Conservation (phyloP, 176 grass and related monocot species). For the Calamus simplicifolius region DNA sequence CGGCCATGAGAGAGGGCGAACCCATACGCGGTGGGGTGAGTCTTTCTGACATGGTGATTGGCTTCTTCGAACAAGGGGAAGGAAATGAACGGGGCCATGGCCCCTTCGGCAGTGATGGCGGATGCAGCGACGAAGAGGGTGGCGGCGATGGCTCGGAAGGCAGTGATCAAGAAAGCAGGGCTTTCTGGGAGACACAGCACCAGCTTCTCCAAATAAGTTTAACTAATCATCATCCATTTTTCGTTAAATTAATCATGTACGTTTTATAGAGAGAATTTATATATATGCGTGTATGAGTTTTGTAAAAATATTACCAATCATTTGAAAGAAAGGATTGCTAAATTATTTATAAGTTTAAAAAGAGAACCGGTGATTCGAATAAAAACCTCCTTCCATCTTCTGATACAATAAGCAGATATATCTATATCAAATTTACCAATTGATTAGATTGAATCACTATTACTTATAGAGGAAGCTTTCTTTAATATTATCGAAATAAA, state of each 20-base stretch:
- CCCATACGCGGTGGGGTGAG: constrained; percentile 28
- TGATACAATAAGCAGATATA: no score
- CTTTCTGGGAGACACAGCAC: constrained; percentile 65
- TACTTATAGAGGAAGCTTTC: no score
- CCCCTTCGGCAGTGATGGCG: background rate
- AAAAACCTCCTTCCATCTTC: no score
- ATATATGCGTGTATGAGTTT: no score
- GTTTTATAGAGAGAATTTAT: background rate
- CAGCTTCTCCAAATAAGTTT: constrained; percentile 42
- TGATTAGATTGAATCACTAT: no score
- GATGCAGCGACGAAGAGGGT: constrained; percentile 6
- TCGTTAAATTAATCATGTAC: background rate
- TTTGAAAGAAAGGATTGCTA: background rate
- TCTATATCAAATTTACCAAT: no score
- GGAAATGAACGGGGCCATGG: constrained; percentile 24
- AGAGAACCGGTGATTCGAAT: no score
- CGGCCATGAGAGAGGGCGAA: constrained; percentile 3
- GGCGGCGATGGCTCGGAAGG: constrained; percentile 9
- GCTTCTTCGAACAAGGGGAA: constrained; percentile 56
- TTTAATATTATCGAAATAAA: no score
- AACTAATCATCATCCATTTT: background rate
- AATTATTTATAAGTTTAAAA: constrained; percentile 14
- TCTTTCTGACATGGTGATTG: constrained; percentile 56
- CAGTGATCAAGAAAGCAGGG: constrained; percentile 26
- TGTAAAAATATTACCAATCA: background rate